phyloP scores from a whole-genome alignment of 177 flowering plant genomes.

The Vitis hybrid region DNA sequence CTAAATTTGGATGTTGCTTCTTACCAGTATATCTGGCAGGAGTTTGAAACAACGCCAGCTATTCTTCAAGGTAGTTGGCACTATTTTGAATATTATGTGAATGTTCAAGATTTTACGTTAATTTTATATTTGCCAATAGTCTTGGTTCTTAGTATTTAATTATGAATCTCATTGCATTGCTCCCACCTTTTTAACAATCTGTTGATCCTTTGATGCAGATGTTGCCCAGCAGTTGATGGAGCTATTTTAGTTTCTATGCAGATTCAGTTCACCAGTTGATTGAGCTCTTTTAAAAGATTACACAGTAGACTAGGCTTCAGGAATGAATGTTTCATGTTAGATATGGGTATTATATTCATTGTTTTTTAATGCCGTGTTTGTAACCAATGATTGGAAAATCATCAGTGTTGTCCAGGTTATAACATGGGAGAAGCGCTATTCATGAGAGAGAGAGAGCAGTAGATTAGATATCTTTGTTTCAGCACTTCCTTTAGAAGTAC shows the following conservation, averaged over 20 bases:
- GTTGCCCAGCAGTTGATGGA: constrained; percentile 82
- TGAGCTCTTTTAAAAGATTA: constrained; percentile 18
- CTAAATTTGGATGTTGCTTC: constrained; percentile 70
- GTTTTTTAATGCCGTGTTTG: neutral
- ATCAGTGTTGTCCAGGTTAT: neutral
- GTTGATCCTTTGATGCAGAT: constrained; percentile 51
- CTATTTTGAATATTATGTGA: no score
- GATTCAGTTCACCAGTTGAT: neutral
- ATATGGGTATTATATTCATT: neutral
- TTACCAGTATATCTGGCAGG: constrained; percentile 68
- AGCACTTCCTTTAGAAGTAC: neutral
- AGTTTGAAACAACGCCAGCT: constrained; percentile 75
- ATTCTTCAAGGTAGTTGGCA: constrained; percentile 61
- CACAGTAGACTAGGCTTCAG: neutral
- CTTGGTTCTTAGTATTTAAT: no score
- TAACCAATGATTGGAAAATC: neutral
- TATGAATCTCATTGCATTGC: no score
- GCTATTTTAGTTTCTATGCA: constrained; percentile 31
- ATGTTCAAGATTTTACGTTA: no score
- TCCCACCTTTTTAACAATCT: no score
- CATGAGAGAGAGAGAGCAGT: neutral
- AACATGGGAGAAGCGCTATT: no score
- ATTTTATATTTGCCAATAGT: no score
- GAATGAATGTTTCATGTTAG: neutral
- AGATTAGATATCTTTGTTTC: neutral